A percentile compares a stretch with the other conserved stretches of the same genome.
These are phyloP conservation scores for Phytomonas francai DNA, from an alignment of 208 protist species.

Conservation along the genomic window DNA sequence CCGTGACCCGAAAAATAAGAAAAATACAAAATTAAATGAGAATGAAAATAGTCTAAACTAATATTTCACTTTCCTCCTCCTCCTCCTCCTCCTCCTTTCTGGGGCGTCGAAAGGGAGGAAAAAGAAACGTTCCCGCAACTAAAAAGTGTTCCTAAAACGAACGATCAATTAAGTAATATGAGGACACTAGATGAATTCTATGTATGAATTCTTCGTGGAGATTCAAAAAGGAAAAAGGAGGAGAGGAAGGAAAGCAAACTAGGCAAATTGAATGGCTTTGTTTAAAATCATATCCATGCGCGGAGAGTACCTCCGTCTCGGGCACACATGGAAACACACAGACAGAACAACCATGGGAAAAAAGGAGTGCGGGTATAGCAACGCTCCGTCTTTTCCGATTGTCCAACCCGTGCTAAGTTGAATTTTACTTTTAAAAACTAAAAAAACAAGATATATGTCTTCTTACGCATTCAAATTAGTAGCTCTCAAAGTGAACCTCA, in stretches of 20 bases:
- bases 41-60: neutral
- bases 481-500: neutral
- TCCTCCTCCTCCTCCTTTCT: slow-evolving; percentile 6
- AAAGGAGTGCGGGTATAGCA: neutral
- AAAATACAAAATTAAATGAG: neutral
- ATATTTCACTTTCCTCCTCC: neutral
- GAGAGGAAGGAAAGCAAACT: neutral
- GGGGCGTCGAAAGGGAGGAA: neutral
- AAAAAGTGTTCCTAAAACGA: neutral
- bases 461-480: slow-evolving; percentile 1
- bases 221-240: neutral
- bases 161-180: neutral
- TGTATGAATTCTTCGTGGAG: neutral
- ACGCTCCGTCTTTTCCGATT: neutral
- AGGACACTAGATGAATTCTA: neutral
- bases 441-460: slow-evolving; percentile 10
- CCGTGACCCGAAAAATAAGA: neutral
- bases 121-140: neutral
- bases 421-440: slow-evolving; percentile 9
- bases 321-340: neutral
- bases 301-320: neutral
- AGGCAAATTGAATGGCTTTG: neutral
- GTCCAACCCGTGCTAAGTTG: neutral
- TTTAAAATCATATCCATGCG: neutral
- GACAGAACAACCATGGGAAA: neutral